These are phyloP conservation scores for Candida sp. DNA, from an alignment of 1,139 yeast species.

Conservation along the genomic window DNA sequence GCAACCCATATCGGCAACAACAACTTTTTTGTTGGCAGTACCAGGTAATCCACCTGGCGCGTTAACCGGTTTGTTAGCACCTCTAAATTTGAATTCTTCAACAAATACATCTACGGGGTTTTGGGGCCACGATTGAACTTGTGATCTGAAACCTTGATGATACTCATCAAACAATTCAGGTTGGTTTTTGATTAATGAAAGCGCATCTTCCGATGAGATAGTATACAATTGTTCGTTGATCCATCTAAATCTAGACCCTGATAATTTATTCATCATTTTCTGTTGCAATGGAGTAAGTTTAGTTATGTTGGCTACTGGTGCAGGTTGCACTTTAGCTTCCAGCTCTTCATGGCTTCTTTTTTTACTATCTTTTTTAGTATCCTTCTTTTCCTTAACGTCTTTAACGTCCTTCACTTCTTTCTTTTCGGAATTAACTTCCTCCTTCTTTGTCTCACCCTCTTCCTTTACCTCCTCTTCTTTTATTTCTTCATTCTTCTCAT, in stretches of 20 bases:
- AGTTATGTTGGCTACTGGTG: neutral
- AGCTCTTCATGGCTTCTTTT: slow-evolving; percentile 8
- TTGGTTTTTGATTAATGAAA: slow-evolving; percentile 68
- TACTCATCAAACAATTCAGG: slow-evolving; percentile 92
- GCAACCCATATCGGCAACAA: slow-evolving; percentile 97
- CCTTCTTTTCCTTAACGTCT: slow-evolving; percentile 9
- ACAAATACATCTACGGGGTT: slow-evolving; percentile 93
- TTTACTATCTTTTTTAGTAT: slow-evolving; percentile 7
- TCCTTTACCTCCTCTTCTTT: slow-evolving; percentile 9
- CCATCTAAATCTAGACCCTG: slow-evolving; percentile 97
- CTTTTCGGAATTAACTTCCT: slow-evolving; percentile 4
- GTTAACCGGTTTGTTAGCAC: slow-evolving; percentile 61
- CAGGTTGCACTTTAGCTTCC: slow-evolving; percentile 5
- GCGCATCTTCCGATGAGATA: slow-evolving; percentile 72
- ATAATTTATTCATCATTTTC: slow-evolving; percentile 91
- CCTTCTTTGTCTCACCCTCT: slow-evolving; percentile 4
- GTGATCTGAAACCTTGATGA: slow-evolving; percentile 92
- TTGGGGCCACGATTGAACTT: slow-evolving; percentile 97
- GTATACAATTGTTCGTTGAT: slow-evolving; percentile 95
- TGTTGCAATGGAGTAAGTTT: slow-evolving; percentile 88
- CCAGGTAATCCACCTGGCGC: slow-evolving; percentile 98
- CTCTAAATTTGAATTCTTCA: slow-evolving; percentile 59
- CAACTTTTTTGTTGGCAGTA: slow-evolving; percentile 48
- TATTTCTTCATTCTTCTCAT: slow-evolving; percentile 5
- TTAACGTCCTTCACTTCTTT: slow-evolving; percentile 3